Evolutionary conservation across 805 yeast genomes (phyloP), one percentile per base, ranked within the genome.

Genomic region (Saturnispora galanensis): DNA sequence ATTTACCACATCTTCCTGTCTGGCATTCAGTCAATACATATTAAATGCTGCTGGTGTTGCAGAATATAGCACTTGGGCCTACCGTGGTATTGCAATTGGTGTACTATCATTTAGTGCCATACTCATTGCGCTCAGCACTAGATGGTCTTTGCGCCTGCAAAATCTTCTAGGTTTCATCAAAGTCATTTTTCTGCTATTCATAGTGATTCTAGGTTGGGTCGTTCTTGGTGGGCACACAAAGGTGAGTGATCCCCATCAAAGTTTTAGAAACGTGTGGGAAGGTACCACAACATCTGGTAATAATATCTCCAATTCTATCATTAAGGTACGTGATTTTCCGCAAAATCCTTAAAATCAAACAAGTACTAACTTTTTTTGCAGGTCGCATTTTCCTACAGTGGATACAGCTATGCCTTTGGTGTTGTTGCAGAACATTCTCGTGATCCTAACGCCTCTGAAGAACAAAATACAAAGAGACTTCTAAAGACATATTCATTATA

Each of bases 1-100:
- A 33, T 85, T 89, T 86, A 89, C 95, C 17, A 79, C 93, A 10
- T 85, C 89, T 60, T 83, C 84, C 60, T 80, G 89, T 17, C 77
- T 83, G 42, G 85, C 83, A 31, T 82, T 82, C 50, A 94, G 94
- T 30, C 82, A 81, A 56, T 84, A 82, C 64, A 70, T 85, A 48
- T 68, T 84, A 48, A 75, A 74, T 35, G 95, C 94, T 10, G 88
- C 89, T 5, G 81, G 76, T 35, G 70, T 67, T 13, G 81, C 77
- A 48, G 71, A 75, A 8, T 21, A 21, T 21, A 77, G 81, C 10
- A 73, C 79, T 53, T 85, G 94, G 94, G 77, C 79, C 55, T 79
- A 81, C 52, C 71, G 90, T 57, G 88, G 79, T 35, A 73, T 85
- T 52, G 94, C 89, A 51, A 66, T 84, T 32, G 93, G 76, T 5